Base-by-base conservation (phyloP, 176 grass and related monocot species). In the Bolboschoenus planiculmis region DNA sequence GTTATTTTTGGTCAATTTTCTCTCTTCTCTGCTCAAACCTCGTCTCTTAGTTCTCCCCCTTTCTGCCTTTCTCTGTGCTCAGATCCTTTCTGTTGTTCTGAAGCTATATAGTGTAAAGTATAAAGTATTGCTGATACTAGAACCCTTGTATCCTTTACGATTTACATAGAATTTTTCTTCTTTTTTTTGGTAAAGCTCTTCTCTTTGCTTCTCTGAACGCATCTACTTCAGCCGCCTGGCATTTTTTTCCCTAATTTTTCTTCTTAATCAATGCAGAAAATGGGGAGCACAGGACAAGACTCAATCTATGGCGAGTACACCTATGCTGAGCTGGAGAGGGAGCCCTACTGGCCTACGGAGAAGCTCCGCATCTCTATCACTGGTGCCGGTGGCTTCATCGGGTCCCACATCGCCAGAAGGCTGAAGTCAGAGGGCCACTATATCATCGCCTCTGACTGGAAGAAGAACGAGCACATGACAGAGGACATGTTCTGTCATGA, bases 401-500 rank as follows among this genome's bases (percentile, higher is more conserved):
- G 88, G 78, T 96, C 90, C 13, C 93, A 96, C 80, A 96, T 96
- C 81, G 93, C 93, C 37, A 87, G 93, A 40, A 86, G 93, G 37
- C 64, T 96, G 79, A 96, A 92, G 81, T 90, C 80, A 0, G 93
- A 96, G 82, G 93, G 90, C 1, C 93, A 96, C 39, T 96, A 96
- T 63, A 84, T 96, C 48, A 87, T 96, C 4, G 90, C 93, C n/a
- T 96, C 93, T 0, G 93, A 96, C 76, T 96, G 93, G 93, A 96
- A 96, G 93, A 96, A 96, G 88, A 96, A 96, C 26, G 93, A 96
- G 26, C 93, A 96, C 84, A 96, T 96, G 93, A 92, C 85, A 0
- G 93, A 91, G 74, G 88, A 96, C 79, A 96, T 96, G 93, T 96
- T 96, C 76, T 96, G 93, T 62, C 93, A 96, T 75, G 93, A 96